These are phyloP conservation scores for Yueomyces sp. DNA, from an alignment of 1,139 yeast genomes.

Conservation along the genomic window DNA sequence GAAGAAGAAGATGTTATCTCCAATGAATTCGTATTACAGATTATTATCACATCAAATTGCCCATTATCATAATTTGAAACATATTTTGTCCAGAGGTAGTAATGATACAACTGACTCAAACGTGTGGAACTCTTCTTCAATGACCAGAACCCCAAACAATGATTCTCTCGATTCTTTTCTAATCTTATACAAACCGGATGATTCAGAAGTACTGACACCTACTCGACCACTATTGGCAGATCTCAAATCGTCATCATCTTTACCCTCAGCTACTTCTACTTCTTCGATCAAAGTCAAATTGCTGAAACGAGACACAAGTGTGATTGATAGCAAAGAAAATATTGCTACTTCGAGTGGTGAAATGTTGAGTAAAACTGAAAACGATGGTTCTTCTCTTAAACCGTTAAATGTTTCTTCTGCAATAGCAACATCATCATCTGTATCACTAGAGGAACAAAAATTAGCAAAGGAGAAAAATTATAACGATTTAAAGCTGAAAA, in stretches of 20 bases:
- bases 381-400: background rate
- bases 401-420: background rate
- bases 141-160: background rate
- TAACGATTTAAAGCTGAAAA: conserved; percentile 13
- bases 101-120: conserved; percentile 9
- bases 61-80: conserved; percentile 49
- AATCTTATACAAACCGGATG: background rate
- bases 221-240: background rate
- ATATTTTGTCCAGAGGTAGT: conserved; percentile 29
- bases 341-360: background rate
- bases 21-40: conserved; percentile 57
- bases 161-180: background rate
- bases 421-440: background rate
- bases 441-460: conserved; percentile 9
- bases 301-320: conserved; percentile 2
- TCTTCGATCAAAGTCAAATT: conserved; percentile 2
- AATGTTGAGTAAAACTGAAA: background rate
- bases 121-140: conserved; percentile 1
- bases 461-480: conserved; percentile 11
- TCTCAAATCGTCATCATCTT: background rate
- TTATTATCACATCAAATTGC: conserved; percentile 57
- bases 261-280: background rate
- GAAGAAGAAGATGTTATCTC: conserved; percentile 33
- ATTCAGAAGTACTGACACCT: background rate
- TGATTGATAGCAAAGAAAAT: background rate